phyloP scores from a whole-genome alignment of 805 yeast species.

The Wickerhamomyces silvicola region DNA sequence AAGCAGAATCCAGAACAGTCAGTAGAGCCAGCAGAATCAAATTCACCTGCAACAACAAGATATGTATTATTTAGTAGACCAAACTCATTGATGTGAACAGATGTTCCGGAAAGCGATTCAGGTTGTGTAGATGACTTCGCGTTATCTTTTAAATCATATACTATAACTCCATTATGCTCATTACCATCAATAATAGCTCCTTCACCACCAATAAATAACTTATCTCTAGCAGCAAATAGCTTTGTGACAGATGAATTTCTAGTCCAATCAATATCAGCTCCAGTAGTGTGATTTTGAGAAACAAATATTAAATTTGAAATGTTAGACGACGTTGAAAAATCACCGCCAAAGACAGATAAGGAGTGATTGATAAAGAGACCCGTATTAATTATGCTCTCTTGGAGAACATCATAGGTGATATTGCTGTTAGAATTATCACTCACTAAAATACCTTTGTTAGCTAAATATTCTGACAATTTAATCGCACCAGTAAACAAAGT shows the following conservation, averaged over 20 bases:
- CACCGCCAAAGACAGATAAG: conserved; percentile 54
- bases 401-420: conserved; percentile 10
- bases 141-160: conserved; percentile 41
- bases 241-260: conserved; percentile 10
- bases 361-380: conserved; percentile 42
- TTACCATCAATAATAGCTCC: conserved; percentile 19
- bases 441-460: conserved; percentile 13
- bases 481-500: conserved; percentile 22
- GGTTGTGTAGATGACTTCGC: conserved; percentile 13
- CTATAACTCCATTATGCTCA: conserved; percentile 38
- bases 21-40: conserved; percentile 49
- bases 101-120: conserved; percentile 16
- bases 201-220: conserved; percentile 42
- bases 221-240: conserved; percentile 13
- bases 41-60: conserved; percentile 70
- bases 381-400: conserved; percentile 20
- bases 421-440: conserved; percentile 12
- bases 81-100: conserved; percentile 33
- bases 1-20: conserved; percentile 62
- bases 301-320: conserved; percentile 19
- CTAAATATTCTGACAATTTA: conserved; percentile 12
- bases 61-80: conserved; percentile 27
- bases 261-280: conserved; percentile 25
- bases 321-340: conserved; percentile 30
- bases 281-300: conserved; percentile 20